These are phyloP conservation scores for Lichtheimia corymbifera DNA, from an alignment of 371 early-diverging fungal species.

Conservation along the genomic window DNA sequence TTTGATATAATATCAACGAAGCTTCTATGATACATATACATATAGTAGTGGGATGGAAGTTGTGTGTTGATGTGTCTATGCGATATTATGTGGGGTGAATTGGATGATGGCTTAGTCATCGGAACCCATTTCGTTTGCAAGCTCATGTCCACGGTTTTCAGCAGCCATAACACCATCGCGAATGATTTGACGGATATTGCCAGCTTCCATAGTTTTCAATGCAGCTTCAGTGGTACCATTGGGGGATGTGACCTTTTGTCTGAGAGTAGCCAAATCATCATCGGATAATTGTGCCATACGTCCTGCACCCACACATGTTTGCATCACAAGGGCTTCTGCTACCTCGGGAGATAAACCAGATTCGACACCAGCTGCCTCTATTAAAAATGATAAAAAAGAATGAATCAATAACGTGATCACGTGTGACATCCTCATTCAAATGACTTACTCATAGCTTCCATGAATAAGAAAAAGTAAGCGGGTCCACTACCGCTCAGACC, in stretches of 20 bases:
- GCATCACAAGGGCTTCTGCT: constrained; percentile 80
- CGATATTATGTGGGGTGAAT: too few relatives aligned
- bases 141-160: constrained; percentile 65
- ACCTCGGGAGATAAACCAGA: constrained; percentile 77
- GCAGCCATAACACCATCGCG: constrained; percentile 70
- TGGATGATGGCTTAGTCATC: constrained; percentile 21
- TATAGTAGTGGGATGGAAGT: too few relatives aligned
- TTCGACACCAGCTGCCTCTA: constrained; percentile 76
- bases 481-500: constrained; percentile 90
- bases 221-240: constrained; percentile 95
- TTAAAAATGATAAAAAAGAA: not conserved
- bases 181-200: constrained; percentile 57
- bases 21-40: too few relatives aligned
- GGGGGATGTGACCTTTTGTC: constrained; percentile 89
- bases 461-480: constrained; percentile 91
- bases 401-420: not conserved
- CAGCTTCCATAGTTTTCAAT: constrained; percentile 72
- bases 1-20: too few relatives aligned
- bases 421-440: not conserved
- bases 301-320: constrained; percentile 90
- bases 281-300: constrained; percentile 75
- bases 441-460: constrained; percentile 78
- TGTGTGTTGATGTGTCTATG: too few relatives aligned
- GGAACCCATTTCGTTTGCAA: constrained; percentile 69
- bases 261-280: constrained; percentile 76